Percentiles rank a stretch among this genome's conserved stretches.
phyloP scores from a whole-genome alignment of 192 early-diverging fungal species.

The Entophlyctis luteolus region DNA sequence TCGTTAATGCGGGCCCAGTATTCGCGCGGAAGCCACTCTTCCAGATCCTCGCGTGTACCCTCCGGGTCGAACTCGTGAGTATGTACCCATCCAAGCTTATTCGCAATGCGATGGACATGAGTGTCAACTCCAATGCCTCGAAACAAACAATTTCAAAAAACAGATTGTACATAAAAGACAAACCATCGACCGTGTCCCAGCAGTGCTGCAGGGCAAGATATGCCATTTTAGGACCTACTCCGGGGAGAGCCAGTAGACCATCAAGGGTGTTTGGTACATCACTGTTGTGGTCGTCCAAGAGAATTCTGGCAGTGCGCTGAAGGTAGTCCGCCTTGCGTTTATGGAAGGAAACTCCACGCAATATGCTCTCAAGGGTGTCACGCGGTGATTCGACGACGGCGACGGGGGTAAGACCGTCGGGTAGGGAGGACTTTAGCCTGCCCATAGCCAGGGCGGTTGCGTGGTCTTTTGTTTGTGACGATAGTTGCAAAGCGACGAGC shows the following conservation, averaged over 20 bases:
- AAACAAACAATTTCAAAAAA: too few species aligned
- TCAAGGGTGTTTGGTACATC: conserved; percentile 83
- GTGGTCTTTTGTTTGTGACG: conserved; percentile 90
- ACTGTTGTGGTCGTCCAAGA: conserved; percentile 63
- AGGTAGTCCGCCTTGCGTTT: conserved; percentile 78
- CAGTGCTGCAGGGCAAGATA: conserved; percentile 79
- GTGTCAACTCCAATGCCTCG: conserved; percentile 92
- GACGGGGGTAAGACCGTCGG: conserved; percentile 67
- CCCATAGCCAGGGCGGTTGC: conserved; percentile 75
- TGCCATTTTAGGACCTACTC: conserved; percentile 94
- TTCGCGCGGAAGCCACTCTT: conserved; percentile 78
- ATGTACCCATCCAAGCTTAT: conserved; percentile 82
- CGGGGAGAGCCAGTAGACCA: conserved; percentile 73
- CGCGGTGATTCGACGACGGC: conserved; percentile 59
- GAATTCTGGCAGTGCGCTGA: conserved; percentile 72
- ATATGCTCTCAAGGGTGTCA: conserved; percentile 66
- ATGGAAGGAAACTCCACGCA: conserved; percentile 82
- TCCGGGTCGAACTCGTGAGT: conserved; percentile 75
- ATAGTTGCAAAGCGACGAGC: conserved; percentile 80
- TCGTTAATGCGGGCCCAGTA: conserved; percentile 87
- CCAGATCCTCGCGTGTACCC: conserved; percentile 59
- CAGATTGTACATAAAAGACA: too few species aligned
- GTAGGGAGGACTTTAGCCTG: conserved; percentile 57
- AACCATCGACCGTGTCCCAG: conserved; percentile 77
- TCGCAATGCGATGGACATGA: conserved; percentile 88